These are phyloP conservation scores for Blastocystis sp. DNA, from an alignment of 352 stramenopile species.

Conservation along the genomic window DNA sequence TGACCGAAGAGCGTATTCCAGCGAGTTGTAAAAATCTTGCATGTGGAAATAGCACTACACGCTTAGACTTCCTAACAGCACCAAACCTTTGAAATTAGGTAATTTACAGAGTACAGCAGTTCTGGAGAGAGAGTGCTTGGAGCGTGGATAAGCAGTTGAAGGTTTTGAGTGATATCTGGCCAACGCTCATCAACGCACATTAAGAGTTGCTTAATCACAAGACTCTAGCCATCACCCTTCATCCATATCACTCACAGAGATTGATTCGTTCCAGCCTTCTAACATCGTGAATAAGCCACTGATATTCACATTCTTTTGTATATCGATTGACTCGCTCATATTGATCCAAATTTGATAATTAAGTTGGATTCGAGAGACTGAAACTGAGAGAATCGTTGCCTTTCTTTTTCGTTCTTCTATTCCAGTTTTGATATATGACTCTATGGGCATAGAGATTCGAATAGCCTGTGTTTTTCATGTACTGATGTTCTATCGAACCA, in stretches of 20 bases:
- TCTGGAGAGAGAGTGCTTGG: neutral
- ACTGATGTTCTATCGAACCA: too few species aligned
- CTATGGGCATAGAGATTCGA: too few species aligned
- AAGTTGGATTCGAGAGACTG: neutral
- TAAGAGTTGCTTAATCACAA: neutral
- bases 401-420: too few species aligned
- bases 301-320: neutral
- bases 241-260: neutral
- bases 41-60: conserved; percentile 35
- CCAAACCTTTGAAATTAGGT: neutral
- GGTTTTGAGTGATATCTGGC: conserved; percentile 8
- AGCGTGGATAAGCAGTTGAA: neutral
- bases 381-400: neutral
- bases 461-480: too few species aligned
- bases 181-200: neutral
- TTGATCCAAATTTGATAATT: neutral
- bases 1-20: neutral
- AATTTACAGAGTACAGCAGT: neutral
- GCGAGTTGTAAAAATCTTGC: conserved; percentile 21
- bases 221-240: neutral
- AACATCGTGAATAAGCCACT: conserved; percentile 16
- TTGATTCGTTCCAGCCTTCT: conserved; percentile 18
- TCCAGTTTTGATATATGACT: too few species aligned
- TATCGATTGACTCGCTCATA: neutral
- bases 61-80: neutral